Conservation (phyloP, 495 filamentous ascomycete species). For the Talaromyces stipitatus region DNA sequence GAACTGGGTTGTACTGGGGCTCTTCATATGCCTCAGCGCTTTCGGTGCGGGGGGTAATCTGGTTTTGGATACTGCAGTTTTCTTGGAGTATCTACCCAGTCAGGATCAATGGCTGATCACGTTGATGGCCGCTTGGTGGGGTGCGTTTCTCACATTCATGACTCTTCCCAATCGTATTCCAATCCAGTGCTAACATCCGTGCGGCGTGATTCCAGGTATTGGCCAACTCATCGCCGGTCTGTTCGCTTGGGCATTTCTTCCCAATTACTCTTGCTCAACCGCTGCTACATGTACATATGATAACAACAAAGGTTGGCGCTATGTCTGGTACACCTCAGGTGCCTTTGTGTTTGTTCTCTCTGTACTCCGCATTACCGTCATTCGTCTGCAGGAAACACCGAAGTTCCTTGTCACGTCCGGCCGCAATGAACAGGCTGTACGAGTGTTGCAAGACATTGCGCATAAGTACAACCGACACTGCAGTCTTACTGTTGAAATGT, state of each 20-base stretch:
- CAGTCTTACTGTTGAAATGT: slow-evolving; percentile 52
- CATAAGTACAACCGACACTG: slow-evolving; percentile 54
- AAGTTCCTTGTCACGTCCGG: slow-evolving; percentile 63
- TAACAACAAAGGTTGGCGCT: slow-evolving; percentile 50
- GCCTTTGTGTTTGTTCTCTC: slow-evolving; percentile 60
- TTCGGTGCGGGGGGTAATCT: slow-evolving; percentile 60
- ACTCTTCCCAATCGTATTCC: not conserved
- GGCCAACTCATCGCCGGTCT: slow-evolving; percentile 26
- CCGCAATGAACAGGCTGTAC: slow-evolving; percentile 53
- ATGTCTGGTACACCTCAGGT: slow-evolving; percentile 50
- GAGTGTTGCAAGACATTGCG: slow-evolving; percentile 54
- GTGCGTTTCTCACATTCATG: slow-evolving; percentile 10
- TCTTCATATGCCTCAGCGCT: slow-evolving; percentile 38
- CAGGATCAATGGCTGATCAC: slow-evolving; percentile 40
- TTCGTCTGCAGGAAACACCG: slow-evolving; percentile 62
- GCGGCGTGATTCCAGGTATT: not conserved
- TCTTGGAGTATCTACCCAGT: slow-evolving; percentile 43
- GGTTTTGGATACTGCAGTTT: slow-evolving; percentile 59
- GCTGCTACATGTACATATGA: slow-evolving; percentile 31
- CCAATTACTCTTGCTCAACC: slow-evolving; percentile 27
- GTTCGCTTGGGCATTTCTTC: slow-evolving; percentile 42
- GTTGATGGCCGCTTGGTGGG: slow-evolving; percentile 45
- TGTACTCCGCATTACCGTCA: slow-evolving; percentile 56
- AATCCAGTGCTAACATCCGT: not conserved
- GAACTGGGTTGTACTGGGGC: slow-evolving; percentile 39